phyloP scores from a whole-genome alignment of 768 basidiomycete species.

The Tricholoma furcatifolium region DNA sequence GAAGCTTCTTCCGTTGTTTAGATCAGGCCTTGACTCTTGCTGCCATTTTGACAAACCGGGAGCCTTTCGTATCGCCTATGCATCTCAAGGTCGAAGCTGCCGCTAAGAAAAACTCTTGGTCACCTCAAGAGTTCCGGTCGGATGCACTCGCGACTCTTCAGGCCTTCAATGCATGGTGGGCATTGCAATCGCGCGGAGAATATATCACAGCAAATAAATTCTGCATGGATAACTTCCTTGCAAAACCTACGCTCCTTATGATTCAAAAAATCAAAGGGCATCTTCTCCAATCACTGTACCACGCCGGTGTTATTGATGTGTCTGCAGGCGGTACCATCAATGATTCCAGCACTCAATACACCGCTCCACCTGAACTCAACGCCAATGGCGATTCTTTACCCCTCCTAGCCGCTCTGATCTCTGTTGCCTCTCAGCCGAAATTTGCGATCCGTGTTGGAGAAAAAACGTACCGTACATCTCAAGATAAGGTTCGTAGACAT shows the following conservation, averaged over 20 bases:
- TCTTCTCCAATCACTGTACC: constrained; percentile 72
- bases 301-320: constrained; percentile 79
- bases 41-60: constrained; percentile 87
- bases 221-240: constrained; percentile 83
- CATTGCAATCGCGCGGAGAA: constrained; percentile 63
- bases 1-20: constrained; percentile 90
- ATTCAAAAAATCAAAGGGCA: constrained; percentile 82
- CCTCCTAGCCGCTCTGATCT: constrained; percentile 78
- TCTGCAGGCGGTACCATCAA: constrained; percentile 62
- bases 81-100: constrained; percentile 71
- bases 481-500: constrained; percentile 68
- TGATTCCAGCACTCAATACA: constrained; percentile 30
- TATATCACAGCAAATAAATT: constrained; percentile 71
- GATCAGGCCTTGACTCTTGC: constrained; percentile 87
- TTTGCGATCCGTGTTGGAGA: constrained; percentile 79
- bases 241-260: constrained; percentile 77
- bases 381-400: constrained; percentile 72
- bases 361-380: constrained; percentile 68
- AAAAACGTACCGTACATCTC: constrained; percentile 66
- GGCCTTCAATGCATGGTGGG: constrained; percentile 84
- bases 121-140: constrained; percentile 75
- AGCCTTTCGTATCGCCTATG: constrained; percentile 86
- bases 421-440: constrained; percentile 86
- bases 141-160: constrained; percentile 77
- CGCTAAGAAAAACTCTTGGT: constrained; percentile 75